phyloP scores from a whole-genome alignment of 1,284 basidiomycete genomes.

The Anthracocystis panici-leucophaei region DNA sequence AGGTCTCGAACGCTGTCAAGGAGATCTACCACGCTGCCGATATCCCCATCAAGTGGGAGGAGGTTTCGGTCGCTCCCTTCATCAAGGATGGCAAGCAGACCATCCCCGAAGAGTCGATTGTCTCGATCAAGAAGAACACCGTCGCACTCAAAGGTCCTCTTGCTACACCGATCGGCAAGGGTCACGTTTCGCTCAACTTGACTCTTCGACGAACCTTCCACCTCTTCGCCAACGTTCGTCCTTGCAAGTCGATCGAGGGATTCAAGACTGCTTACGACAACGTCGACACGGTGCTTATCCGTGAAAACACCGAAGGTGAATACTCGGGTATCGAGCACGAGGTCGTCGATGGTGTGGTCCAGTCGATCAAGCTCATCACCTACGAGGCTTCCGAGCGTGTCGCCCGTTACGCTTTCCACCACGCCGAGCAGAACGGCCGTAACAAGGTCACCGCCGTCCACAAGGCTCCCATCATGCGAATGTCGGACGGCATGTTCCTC shows the following conservation, averaged over 20 bases:
- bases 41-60: slow-evolving; percentile 81
- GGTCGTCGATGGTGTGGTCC: slow-evolving; percentile 96
- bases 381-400: slow-evolving; percentile 99
- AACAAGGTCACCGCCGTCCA: slow-evolving; percentile 97
- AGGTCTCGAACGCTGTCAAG: slow-evolving; percentile 96
- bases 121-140: slow-evolving; percentile 94
- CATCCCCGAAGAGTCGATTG: slow-evolving; percentile 92
- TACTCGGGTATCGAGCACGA: slow-evolving; percentile 99
- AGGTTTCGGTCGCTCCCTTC: slow-evolving; percentile 90
- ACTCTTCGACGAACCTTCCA: slow-evolving; percentile 97
- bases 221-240: slow-evolving; percentile 97
- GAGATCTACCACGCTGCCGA: slow-evolving; percentile 88
- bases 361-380: slow-evolving; percentile 99
- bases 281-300: slow-evolving; percentile 97
- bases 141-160: slow-evolving; percentile 90
- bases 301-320: slow-evolving; percentile 99
- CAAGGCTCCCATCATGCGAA: slow-evolving; percentile 99
- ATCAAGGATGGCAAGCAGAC: slow-evolving; percentile 94
- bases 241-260: slow-evolving; percentile 93
- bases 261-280: slow-evolving; percentile 99
- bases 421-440: slow-evolving; percentile 87
- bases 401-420: slow-evolving; percentile 98
- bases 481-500: slow-evolving; percentile 99
- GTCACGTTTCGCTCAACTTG: slow-evolving; percentile 97
- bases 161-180: slow-evolving; percentile 87